Base-by-base conservation (phyloP, 2,329 filamentous ascomycete genomes). In the Alternaria incomplexa region DNA sequence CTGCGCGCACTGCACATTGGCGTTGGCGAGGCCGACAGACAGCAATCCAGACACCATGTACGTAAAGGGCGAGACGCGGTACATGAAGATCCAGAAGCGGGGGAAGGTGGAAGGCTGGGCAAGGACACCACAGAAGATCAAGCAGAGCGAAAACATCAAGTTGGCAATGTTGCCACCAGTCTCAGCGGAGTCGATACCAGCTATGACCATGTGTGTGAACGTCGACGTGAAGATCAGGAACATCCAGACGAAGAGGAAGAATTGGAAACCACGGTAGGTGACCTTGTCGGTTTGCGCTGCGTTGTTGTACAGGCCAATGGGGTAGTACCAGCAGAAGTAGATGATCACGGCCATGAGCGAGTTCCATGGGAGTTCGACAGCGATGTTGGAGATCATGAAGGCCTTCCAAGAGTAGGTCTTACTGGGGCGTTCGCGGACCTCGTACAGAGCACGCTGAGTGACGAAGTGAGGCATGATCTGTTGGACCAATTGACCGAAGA, bases 401-500 rank as follows among this genome's bases (percentile, higher is more conserved):
- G 93, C 88, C 76, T 91, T 89, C 93, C 93, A 96, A 55, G 88
- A 89, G 80, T 96, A 96, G 0, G 92, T 89, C 82, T 94, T 95
- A 54, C 90, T 92, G 0, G 93, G 93, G 5, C 92, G 88, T 81
- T 96, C 93, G 54, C 92, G 91, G 30, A 91, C 91, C 81, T 96
- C 93, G 79, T 96, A 96, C 0, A 96, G 84, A 12, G 90, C 88
- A 56, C 93, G 89, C 73, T 96, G 92, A 23, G 90, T 89, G 70
- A 96, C 90, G 70, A 96, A 96, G 71, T 93, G 90, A 1, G 93
- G 93, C 91, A 96, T 94, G 44, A 91, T 91, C 73, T 93, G 91
- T 76, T 93, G 90, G 5, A 91, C 87, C 32, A 94, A 84, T 73
- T 93, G 90, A 66, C 91, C 91, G 76, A 97, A 96, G 75, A 96